Percentiles rank a stretch among this genome's conserved stretches.
These are phyloP conservation scores for Hypomontagnella monticulosa DNA, from an alignment of 495 filamentous ascomycete species.

Conservation along the genomic window DNA sequence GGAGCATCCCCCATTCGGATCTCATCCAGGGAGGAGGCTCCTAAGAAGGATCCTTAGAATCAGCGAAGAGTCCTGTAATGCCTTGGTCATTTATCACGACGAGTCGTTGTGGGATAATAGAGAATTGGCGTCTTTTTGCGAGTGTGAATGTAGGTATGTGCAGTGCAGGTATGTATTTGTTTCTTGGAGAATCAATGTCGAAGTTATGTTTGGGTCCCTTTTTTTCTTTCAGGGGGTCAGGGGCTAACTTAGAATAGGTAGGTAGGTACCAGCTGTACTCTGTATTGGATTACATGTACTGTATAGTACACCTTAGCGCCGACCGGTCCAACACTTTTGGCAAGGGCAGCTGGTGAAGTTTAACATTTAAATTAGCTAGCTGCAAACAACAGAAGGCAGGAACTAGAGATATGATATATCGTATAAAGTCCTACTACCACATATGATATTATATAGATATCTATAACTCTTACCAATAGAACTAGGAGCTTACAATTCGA, in stretches of 20 bases:
- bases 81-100: slow-evolving; percentile 30
- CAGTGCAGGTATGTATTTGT: slow-evolving; percentile 1
- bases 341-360: too few species aligned
- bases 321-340: not conserved
- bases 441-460: too few species aligned
- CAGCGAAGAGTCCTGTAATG: slow-evolving; percentile 13
- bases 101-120: slow-evolving; percentile 11
- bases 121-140: slow-evolving; percentile 17
- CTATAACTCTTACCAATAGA: too few species aligned
- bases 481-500: too few species aligned
- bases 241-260: slow-evolving; percentile 19
- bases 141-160: slow-evolving; percentile 10
- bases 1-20: slow-evolving; percentile 42
- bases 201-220: slow-evolving; percentile 27
- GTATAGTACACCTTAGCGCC: not conserved
- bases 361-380: not conserved
- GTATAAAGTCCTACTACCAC: too few species aligned
- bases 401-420: too few species aligned
- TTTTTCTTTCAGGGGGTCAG: slow-evolving; percentile 37
- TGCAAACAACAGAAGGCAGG: not conserved
- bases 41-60: slow-evolving; percentile 30
- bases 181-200: slow-evolving; percentile 16
- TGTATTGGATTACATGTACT: slow-evolving; percentile 7
- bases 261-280: not conserved
- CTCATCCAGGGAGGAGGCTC: slow-evolving; percentile 41